Base-by-base conservation (phyloP, 148 eudicot species). In the Dianthus caryophyllus region DNA sequence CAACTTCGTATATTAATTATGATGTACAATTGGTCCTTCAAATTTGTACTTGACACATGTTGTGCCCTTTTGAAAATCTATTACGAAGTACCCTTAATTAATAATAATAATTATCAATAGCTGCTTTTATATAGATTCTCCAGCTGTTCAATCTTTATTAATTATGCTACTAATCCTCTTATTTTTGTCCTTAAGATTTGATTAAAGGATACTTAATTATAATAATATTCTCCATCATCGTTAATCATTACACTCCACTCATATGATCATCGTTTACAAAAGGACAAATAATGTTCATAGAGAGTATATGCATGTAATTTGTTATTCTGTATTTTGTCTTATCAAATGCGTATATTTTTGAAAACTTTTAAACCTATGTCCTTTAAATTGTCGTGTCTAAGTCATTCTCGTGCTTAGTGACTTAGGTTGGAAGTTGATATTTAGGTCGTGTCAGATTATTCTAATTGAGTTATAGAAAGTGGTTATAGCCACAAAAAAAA, bases 81-180 rank as follows among this genome's bases (percentile, higher is more conserved):
- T 41, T 41, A 41, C 1, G 10, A 41, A 9, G 44, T 41, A 41
- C 44, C 44, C 44, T 41, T 41, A 41, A 9, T 41, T 41, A 41
- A 33, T 41, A 6, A 1, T 33, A 8, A 33, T 33, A 33, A 33
- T 33, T 8, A 33, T 3, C 8, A 33, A 33, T 4, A 47, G n/a
- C 9, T 49, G 53, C 54, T 50, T 20, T n/a, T 50, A 50, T 18
- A 50, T 22, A 49, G 53, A 49, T 50, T 50, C 25, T 50, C 11
- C 24, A 10, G 54, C 54, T n/a, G n/a, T n/a, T n/a, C n/a, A n/a
- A n/a, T n/a, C n/a, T 50, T 33, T 33, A 11, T 50, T n/a, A 5
- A 50, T 50, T 50, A 50, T 20, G n/a, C n/a, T 7, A 50, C 54
- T 22, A 50, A 50, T 50, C 26, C 54, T 50, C 54, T 50, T 50